These are phyloP conservation scores for Plasmodium vivax DNA, from an alignment of 169 alveolate genomes.

Conservation along the genomic window DNA sequence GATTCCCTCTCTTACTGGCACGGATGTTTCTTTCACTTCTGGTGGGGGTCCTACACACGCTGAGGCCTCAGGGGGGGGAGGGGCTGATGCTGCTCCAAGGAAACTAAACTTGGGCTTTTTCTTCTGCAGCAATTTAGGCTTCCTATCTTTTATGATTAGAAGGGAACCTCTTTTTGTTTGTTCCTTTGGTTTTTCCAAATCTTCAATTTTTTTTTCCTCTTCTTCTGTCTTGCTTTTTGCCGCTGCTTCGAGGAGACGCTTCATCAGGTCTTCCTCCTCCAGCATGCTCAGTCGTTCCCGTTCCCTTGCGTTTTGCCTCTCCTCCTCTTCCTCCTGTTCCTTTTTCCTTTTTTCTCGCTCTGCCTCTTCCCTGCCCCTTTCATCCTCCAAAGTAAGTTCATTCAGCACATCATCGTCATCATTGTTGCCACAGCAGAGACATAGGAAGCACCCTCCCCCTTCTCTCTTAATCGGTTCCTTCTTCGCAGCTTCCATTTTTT, in stretches of 20 bases:
- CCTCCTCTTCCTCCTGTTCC: constrained; percentile 3
- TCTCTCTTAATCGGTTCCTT: neutral
- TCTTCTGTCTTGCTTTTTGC: neutral
- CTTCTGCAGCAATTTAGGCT: constrained; percentile 8
- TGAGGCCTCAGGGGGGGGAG: constrained; percentile 36
- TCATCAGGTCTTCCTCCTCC: constrained; percentile 46
- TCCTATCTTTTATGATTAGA: constrained; percentile 10
- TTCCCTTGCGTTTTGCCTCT: constrained; percentile 1
- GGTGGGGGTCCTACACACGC: constrained; percentile 50
- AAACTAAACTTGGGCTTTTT: constrained; percentile 60
- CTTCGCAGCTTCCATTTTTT: neutral
- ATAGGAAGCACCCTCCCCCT: neutral
- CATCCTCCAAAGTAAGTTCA: constrained; percentile 14
- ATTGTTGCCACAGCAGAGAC: constrained; percentile 55
- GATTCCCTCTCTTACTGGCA: constrained; percentile 20
- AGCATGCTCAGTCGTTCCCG: neutral
- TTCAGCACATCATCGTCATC: constrained; percentile 24
- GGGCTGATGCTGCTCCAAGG: constrained; percentile 70
- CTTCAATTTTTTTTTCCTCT: neutral
- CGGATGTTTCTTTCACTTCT: constrained; percentile 25
- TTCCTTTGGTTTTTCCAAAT: neutral
- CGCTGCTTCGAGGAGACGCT: neutral
- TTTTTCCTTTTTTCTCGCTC: neutral
- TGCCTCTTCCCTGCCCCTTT: neutral
- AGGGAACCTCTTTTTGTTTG: neutral